Conservation (phyloP, 768 basidiomycete genomes). For the Phanerodontia chrysosporium region DNA sequence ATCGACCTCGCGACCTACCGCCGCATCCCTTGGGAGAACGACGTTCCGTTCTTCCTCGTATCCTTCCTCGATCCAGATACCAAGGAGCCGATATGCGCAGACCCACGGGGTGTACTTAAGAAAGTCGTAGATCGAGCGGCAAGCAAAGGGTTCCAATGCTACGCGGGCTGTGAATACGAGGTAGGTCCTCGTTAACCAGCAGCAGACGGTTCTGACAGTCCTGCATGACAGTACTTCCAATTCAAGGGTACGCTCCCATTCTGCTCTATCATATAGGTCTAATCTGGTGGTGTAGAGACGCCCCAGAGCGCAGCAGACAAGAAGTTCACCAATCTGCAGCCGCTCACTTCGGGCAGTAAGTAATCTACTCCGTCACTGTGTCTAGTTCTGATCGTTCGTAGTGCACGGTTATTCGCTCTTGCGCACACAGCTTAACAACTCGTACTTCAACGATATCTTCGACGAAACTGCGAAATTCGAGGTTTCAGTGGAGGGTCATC, state of each 20-base stretch:
- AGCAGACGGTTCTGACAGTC: neutral
- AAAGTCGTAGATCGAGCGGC: conserved; percentile 48
- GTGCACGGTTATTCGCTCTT: conserved; percentile 98
- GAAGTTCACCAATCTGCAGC: conserved; percentile 65
- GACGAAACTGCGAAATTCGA: conserved; percentile 70
- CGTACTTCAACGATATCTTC: conserved; percentile 87
- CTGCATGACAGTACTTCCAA: conserved; percentile 67
- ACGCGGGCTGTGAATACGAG: conserved; percentile 93
- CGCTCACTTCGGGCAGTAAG: conserved; percentile 92
- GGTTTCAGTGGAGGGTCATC: conserved; percentile 83
- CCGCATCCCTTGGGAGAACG: conserved; percentile 86
- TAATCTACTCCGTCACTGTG: conserved; percentile 9
- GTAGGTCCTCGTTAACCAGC: conserved; percentile 35
- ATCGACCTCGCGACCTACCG: conserved; percentile 88
- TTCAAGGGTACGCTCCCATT: conserved; percentile 65
- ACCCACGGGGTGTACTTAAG: conserved; percentile 81
- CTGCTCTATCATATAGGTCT: neutral
- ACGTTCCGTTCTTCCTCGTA: conserved; percentile 91
- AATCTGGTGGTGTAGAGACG: conserved; percentile 53
- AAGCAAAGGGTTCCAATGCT: conserved; percentile 52
- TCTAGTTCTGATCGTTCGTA: conserved; percentile 24
- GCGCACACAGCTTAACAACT: conserved; percentile 83
- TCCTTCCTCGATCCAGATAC: conserved; percentile 89
- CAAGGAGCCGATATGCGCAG: conserved; percentile 67
- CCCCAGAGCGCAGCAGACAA: conserved; percentile 73